phyloP scores from a whole-genome alignment of 2,329 filamentous ascomycete species.

The Fusarium hainanense region DNA sequence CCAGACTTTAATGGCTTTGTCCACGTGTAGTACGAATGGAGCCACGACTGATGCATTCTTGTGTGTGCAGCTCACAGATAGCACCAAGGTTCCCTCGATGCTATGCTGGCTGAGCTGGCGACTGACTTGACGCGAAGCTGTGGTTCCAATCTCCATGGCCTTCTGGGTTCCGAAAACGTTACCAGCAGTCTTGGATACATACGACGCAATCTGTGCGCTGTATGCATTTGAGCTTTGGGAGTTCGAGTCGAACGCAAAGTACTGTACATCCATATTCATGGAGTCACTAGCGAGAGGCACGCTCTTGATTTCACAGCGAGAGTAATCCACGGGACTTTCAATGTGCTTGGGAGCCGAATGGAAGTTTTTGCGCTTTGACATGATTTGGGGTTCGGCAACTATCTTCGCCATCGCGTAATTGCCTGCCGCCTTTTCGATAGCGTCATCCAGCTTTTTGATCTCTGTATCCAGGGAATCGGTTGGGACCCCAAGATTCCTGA shows the following conservation, averaged over 20 bases:
- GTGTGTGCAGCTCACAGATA: conserved; percentile 27
- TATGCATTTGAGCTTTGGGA: not conserved
- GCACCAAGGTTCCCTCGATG: conserved; percentile 20
- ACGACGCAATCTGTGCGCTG: not conserved
- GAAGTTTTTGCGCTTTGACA: not conserved
- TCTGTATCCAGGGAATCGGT: not conserved
- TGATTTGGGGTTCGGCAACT: not conserved
- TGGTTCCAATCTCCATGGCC: not conserved
- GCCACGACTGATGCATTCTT: conserved; percentile 29
- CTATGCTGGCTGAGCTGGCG: not conserved
- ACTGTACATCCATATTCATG: conserved; percentile 36
- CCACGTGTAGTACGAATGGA: conserved; percentile 26
- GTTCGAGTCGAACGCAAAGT: conserved; percentile 12
- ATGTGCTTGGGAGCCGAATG: not conserved
- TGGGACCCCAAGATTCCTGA: conserved; percentile 16
- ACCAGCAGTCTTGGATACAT: not conserved
- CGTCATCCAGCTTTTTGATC: not conserved
- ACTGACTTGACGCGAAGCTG: not conserved
- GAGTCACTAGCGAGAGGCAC: conserved; percentile 24
- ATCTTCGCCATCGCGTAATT: not conserved
- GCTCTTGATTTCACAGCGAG: conserved; percentile 17
- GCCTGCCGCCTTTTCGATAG: not conserved
- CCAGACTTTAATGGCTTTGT: conserved; percentile 34
- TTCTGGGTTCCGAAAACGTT: not conserved
- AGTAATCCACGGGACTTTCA: conserved; percentile 30